These are phyloP conservation scores for Entomortierella lignicola DNA, from an alignment of 192 early-diverging fungal genomes.

Conservation along the genomic window DNA sequence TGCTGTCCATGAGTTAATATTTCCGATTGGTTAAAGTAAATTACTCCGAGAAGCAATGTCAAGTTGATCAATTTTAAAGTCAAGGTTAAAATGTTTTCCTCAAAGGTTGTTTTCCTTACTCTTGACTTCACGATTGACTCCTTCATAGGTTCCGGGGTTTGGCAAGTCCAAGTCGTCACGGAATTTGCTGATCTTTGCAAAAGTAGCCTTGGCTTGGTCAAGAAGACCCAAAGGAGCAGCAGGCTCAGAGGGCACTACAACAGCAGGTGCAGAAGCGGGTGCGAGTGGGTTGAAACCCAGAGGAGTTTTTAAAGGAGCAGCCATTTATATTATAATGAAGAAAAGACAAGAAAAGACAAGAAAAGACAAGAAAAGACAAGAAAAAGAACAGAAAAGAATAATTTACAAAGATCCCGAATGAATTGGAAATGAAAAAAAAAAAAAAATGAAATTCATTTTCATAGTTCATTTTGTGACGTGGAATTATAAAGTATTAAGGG, in stretches of 20 bases:
- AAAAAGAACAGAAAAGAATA: neutral
- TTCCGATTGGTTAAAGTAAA: too few species aligned
- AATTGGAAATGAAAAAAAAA: too few species aligned
- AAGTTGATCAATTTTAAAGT: neutral
- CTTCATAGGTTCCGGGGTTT: slow-evolving; percentile 87
- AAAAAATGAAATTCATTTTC: too few species aligned
- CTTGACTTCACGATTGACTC: slow-evolving; percentile 83
- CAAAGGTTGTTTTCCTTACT: slow-evolving; percentile 60
- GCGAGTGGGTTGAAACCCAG: slow-evolving; percentile 45
- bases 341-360: neutral
- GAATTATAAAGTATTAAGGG: too few species aligned
- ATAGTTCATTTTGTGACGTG: too few species aligned
- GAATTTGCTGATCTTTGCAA: slow-evolving; percentile 40
- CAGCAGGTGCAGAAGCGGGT: slow-evolving; percentile 11
- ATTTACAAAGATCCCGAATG: too few species aligned
- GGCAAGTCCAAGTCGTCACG: slow-evolving; percentile 67
- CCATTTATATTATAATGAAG: slow-evolving; percentile 10
- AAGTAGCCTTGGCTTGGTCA: slow-evolving; percentile 39
- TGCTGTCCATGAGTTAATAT: too few species aligned
- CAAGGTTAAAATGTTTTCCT: neutral
- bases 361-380: neutral
- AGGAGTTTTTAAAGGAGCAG: slow-evolving; percentile 43
- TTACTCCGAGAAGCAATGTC: too few species aligned
- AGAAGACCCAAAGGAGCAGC: slow-evolving; percentile 27
- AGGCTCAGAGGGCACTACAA: too few species aligned